Base-by-base conservation (phyloP, 257 asterid genomes). In the Solanum phureja region DNA sequence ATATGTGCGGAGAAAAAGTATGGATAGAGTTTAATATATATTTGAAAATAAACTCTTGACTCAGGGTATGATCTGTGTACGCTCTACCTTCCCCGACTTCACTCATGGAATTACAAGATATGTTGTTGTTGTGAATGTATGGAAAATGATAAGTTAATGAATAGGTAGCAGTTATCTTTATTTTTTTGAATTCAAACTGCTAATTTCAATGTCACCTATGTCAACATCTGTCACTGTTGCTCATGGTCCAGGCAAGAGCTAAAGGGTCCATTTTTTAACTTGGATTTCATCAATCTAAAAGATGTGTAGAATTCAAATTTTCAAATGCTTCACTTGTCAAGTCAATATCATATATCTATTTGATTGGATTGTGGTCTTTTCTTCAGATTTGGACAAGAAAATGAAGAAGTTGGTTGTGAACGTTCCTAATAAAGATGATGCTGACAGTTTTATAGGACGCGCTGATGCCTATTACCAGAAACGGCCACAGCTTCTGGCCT, bases 361-460 rank as follows among this genome's bases (percentile, higher is more conserved):
- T 40, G 84, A 40, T 76, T 37, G 83, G 52, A n/a, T 13, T 40
- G 2, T 40, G 62, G 0, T 42, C n/a, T n/a, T n/a, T n/a, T n/a
- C n/a, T n/a, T 77, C 93, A 97, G 99, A 97, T 92, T 89, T 95
- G 93, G 99, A 95, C n/a, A 98, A 93, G 89, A 92, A 95, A 88
- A 93, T 95, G 94, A 96, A 93, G 87, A 87, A 81, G 87, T 52
- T 95, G 89, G 87, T 92, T 19, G 62, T 86, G 49, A 95, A 90
- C 86, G 77, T 82, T 16, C 87, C 91, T 0, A 93, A 81, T 69
- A 90, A 91, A 34, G 90, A 68, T 89, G 91, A 75, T 88, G 93
- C 62, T 5, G 96, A 93, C 91, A 93, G 94, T 73, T 97, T 95
- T 84, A 94, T 95, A 2, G 89, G 89, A 77, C 90, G 98, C 58